A percentile compares a stretch with the other conserved stretches of the same genome.
phyloP scores from a whole-genome alignment of 208 protist species.

The Leishmania major region DNA sequence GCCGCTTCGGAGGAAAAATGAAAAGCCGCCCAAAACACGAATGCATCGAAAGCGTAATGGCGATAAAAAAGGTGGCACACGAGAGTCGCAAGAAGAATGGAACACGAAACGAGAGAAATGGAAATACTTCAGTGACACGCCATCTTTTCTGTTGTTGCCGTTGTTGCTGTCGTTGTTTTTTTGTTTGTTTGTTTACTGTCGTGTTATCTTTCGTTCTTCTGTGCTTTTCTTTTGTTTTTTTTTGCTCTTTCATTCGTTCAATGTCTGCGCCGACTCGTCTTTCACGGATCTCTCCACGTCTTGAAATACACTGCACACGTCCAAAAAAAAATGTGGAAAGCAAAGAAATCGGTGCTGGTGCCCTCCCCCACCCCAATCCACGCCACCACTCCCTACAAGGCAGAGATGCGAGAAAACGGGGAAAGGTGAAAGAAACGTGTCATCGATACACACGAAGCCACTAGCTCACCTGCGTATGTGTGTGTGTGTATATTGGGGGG shows the following conservation, averaged over 20 bases:
- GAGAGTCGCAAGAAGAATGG: background rate
- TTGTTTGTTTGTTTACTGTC: background rate
- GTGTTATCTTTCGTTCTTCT: background rate
- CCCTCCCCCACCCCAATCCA: background rate
- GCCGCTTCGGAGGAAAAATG: background rate
- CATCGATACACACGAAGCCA: background rate
- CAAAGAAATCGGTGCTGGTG: background rate
- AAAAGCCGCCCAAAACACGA: background rate
- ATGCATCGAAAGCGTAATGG: background rate
- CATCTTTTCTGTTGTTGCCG: background rate
- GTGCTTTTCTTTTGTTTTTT: background rate
- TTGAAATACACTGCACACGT: background rate
- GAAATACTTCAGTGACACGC: background rate
- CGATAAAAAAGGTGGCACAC: background rate
- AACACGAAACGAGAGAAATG: background rate
- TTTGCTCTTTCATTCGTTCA: background rate
- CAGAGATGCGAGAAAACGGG: background rate
- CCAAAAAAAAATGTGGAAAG: background rate
- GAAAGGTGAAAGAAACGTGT: background rate
- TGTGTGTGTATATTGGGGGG: background rate
- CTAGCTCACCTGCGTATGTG: background rate
- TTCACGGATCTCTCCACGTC: background rate
- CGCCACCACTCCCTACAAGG: background rate
- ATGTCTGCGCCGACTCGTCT: background rate
- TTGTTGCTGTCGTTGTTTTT: background rate